Conservation (phyloP, 2,329 filamentous ascomycete species). For the Parasarocladium wereldwijsianum region DNA sequence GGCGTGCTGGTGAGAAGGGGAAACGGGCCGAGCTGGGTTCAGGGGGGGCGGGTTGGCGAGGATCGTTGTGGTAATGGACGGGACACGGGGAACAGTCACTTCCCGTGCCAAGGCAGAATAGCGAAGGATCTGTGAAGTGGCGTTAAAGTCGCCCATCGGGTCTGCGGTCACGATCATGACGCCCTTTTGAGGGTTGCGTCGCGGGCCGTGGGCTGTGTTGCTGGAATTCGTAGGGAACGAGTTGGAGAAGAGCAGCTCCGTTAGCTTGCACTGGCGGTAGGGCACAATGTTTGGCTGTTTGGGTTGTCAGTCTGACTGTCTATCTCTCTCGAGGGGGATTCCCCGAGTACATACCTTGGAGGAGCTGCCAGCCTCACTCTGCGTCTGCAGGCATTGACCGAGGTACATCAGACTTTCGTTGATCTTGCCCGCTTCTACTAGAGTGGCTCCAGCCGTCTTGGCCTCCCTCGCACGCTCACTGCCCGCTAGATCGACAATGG, state of each 20-base stretch:
- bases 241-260: conserved; percentile 76
- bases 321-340: conserved; percentile 3
- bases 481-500: conserved; percentile 82
- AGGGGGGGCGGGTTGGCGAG: conserved; percentile 20
- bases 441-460: conserved; percentile 82
- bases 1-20: conserved; percentile 18
- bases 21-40: conserved; percentile 11
- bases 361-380: conserved; percentile 62
- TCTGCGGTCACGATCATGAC: conserved; percentile 97
- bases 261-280: conserved; percentile 74
- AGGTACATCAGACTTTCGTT: conserved; percentile 98
- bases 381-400: conserved; percentile 91
- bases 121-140: conserved; percentile 86
- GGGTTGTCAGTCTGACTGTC: conserved; percentile 5
- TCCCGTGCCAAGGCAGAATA: conserved; percentile 89
- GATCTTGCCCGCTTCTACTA: conserved; percentile 94
- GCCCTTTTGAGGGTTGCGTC: conserved; percentile 65
- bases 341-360: conserved; percentile 46
- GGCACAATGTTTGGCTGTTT: conserved; percentile 56
- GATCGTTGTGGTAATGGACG: conserved; percentile 66
- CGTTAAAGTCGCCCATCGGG: conserved; percentile 85
- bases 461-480: conserved; percentile 88
- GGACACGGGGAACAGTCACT: conserved; percentile 79
- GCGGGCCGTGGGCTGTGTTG: conserved; percentile 28
- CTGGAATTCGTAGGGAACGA: conserved; percentile 49